A percentile compares a stretch with the other conserved stretches of the same genome.
These are phyloP conservation scores for Botrytis pseudocinerea DNA, from an alignment of 2,329 filamentous ascomycete genomes.

Conservation along the genomic window DNA sequence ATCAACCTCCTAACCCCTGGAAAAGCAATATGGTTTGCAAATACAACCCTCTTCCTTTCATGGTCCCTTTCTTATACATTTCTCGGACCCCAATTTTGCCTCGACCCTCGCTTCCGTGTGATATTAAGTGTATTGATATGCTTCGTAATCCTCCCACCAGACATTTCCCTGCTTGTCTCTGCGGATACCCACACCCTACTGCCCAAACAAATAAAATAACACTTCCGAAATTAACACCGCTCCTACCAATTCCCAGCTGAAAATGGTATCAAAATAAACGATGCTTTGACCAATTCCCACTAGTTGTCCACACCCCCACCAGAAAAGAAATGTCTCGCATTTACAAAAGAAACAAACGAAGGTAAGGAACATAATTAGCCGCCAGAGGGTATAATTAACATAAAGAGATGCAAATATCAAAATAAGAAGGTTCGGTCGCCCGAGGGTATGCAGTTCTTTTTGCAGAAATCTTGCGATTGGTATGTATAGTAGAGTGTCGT, in stretches of 20 bases:
- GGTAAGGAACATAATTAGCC: conserved; percentile 22
- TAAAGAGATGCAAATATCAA: conserved; percentile 17
- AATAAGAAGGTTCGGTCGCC: conserved; percentile 23
- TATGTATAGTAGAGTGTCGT: conserved; percentile 37
- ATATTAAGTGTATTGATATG: conserved; percentile 18
- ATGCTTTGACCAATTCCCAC: conserved; percentile 19
- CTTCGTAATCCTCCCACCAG: neutral
- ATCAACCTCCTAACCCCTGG: neutral
- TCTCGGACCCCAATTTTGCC: neutral
- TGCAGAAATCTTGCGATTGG: conserved; percentile 24
- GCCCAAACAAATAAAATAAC: conserved; percentile 18
- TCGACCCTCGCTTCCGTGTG: neutral
- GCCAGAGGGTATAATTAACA: conserved; percentile 23
- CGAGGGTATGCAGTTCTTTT: conserved; percentile 23
- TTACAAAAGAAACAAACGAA: conserved; percentile 23
- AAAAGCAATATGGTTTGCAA: conserved; percentile 16
- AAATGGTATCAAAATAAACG: conserved; percentile 21
- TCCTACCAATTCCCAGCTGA: conserved; percentile 6
- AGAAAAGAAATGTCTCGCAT: conserved; percentile 5
- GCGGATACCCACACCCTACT: neutral
- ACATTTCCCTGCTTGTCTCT: neutral
- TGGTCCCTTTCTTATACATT: conserved; percentile 6
- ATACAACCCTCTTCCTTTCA: conserved; percentile 1
- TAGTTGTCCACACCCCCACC: conserved; percentile 7
- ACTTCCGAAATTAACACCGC: conserved; percentile 19